Evolutionary conservation across 345 rosid genomes (phyloP).

Genomic region (Gossypium anomalum): DNA sequence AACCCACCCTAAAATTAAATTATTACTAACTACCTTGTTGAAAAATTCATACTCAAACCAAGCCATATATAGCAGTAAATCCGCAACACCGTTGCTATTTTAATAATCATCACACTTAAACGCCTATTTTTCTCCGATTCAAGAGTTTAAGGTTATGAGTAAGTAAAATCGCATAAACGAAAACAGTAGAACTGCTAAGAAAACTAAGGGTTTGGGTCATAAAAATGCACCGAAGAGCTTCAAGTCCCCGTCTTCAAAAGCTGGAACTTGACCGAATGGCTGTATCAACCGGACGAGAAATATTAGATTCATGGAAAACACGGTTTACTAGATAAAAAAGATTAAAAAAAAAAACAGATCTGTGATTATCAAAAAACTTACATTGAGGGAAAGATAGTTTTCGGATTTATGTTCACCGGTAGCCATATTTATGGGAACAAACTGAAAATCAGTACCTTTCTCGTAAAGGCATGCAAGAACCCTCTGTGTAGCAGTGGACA

Average conservation of each 20-base stretch:
- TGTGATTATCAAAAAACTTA: conserved; percentile 16
- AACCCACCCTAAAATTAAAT: too few relatives aligned
- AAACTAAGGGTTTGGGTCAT: not conserved
- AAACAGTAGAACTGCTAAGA: not conserved
- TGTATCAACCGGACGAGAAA: conserved; percentile 24
- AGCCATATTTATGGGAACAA: conserved; percentile 42
- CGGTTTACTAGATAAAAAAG: not conserved
- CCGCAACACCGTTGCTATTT: too few relatives aligned
- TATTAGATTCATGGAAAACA: conserved; percentile 2
- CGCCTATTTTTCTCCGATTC: too few relatives aligned
- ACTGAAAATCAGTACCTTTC: conserved; percentile 52
- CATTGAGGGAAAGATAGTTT: conserved; percentile 49
- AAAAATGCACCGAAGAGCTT: conserved; percentile 55
- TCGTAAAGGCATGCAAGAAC: conserved; percentile 51
- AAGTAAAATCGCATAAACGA: too few relatives aligned
- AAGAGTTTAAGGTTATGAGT: too few relatives aligned
- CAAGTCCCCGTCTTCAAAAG: conserved; percentile 62
- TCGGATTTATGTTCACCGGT: conserved; percentile 61
- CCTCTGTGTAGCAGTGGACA: conserved; percentile 53
- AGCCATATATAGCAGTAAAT: too few relatives aligned
- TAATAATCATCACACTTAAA: too few relatives aligned
- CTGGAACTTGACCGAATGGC: conserved; percentile 85
- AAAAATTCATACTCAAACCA: too few relatives aligned
- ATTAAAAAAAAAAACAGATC: not conserved
- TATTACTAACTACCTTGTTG: too few relatives aligned